A percentile compares a stretch with the other conserved stretches of the same genome.
Evolutionary conservation across 129 eudicot species (phyloP).

Genomic region (Ambrosia artemisiifolia): DNA sequence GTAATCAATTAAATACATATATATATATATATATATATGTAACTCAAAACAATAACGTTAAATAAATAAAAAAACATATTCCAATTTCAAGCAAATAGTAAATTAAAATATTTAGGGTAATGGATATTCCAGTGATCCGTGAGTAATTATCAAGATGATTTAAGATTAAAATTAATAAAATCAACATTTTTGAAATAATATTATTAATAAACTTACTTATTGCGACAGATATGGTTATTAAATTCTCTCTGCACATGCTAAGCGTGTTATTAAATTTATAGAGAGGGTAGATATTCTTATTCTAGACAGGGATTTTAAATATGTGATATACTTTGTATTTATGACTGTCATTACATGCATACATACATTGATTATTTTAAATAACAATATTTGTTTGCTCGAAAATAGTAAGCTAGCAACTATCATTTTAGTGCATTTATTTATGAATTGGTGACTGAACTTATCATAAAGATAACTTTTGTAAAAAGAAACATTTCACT

Average conservation of each 20-base stretch:
- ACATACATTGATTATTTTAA: constrained; percentile 24
- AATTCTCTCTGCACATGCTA: constrained; percentile 26
- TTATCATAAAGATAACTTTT: not conserved
- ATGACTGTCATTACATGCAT: constrained; percentile 21
- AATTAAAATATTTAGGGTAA: too few relatives aligned
- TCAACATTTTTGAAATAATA: not conserved
- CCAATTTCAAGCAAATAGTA: too few relatives aligned
- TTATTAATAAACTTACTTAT: not conserved
- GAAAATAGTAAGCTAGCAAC: constrained; percentile 21
- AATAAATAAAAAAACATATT: too few relatives aligned
- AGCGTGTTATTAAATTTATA: constrained; percentile 32
- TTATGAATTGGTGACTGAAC: not conserved
- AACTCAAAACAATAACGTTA: too few relatives aligned
- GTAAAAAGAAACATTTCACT: not conserved
- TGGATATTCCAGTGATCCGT: too few relatives aligned
- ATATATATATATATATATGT: too few relatives aligned
- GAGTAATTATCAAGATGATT: too few relatives aligned
- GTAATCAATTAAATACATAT: too few relatives aligned
- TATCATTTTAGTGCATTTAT: not conserved
- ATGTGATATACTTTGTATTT: constrained; percentile 27
- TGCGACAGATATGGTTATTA: constrained; percentile 17
- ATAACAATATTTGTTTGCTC: constrained; percentile 30
- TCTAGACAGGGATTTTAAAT: constrained; percentile 28
- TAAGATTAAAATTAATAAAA: not conserved
- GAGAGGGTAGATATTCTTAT: constrained; percentile 39